Evolutionary conservation across 129 eudicot genomes (phyloP).

Genomic region (Tagetes patula): DNA sequence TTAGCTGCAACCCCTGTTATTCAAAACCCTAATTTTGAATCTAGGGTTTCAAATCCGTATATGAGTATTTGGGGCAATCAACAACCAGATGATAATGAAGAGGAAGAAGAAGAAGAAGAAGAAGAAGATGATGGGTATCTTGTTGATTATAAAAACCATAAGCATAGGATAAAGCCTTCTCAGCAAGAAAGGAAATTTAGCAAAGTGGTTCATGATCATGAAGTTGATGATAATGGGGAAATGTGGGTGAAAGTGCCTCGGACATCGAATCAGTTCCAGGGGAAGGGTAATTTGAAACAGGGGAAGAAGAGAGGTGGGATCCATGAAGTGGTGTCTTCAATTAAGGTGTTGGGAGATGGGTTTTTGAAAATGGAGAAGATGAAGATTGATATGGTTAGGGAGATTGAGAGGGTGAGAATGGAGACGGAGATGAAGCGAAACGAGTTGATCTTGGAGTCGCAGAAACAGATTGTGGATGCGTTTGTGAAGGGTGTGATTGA

Average conservation of each 20-base stretch:
- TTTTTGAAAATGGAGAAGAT: conserved; percentile 82
- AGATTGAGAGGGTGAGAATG: conserved; percentile 69
- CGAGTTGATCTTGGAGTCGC: conserved; percentile 69
- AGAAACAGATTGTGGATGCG: conserved; percentile 76
- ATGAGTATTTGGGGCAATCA: no score
- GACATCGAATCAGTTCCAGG: conserved; percentile 33
- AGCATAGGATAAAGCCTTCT: no score
- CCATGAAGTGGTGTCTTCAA: conserved; percentile 64
- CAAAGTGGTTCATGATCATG: conserved; percentile 34
- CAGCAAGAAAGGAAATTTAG: conserved; percentile 32
- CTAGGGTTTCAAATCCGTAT: conserved; percentile 28
- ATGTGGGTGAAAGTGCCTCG: conserved; percentile 50
- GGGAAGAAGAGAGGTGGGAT: conserved; percentile 44
- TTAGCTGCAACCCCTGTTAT: conserved; percentile 30
- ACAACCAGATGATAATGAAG: no score
- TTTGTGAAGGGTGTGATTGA: conserved; percentile 65
- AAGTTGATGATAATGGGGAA: conserved; percentile 39
- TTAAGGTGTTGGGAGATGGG: conserved; percentile 74
- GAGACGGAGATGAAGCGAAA: conserved; percentile 88
- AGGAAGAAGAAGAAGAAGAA: no score
- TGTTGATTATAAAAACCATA: background rate
- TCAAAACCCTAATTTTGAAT: conserved; percentile 31
- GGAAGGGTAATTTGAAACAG: conserved; percentile 14
- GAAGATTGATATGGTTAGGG: conserved; percentile 84
- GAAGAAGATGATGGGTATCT: conserved; percentile 23